Base-by-base conservation (phyloP, 2,329 filamentous ascomycete species). In the Aspergillus jensenii region DNA sequence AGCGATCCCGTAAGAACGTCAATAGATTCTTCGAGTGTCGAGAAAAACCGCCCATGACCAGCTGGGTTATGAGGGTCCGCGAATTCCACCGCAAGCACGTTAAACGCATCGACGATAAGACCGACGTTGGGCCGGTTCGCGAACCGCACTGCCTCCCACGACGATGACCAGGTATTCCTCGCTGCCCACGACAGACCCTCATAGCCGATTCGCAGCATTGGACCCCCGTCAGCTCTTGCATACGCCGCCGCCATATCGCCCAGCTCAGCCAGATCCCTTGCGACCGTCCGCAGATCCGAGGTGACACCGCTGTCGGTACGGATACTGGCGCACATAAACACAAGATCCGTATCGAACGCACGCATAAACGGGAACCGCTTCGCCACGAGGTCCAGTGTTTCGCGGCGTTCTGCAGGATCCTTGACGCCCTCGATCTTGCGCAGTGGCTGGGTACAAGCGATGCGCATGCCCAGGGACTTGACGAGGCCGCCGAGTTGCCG, bases 281-380 rank as follows among this genome's bases (percentile, higher is more conserved):
- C 70, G 5, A 73, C 71, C 1, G 61, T 66, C 47, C 69, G 66
- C 4, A 73, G 58, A 58, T 73, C 70, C 0, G 67, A 63, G 0
- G 71, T 73, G 5, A 71, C 68, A 0, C 68, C 67, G n/a, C 31
- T 27, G 23, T 73, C 70, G 4, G 59, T 67, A 8, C 70, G 69
- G 43, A 71, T 68, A 41, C 56, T 73, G n/a, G 71, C 67, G 50
- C 70, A 73, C 68, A 73, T 68, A 37, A 73, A 73, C 0, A 73
- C 71, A 4, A 73, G 62, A 37, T 73, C 71, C 6, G 71, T 73
- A 41, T 71, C 67, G 40, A 73, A 73, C 2, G 70, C 71, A 6
- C 71, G 65, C 71, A 73, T 73, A 39, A 73, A 73, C 0, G 70
- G 71, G 50, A 73, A 73, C 7, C 71, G 64, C 39, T 72, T 68